Evolutionary conservation across 2,329 filamentous ascomycete genomes (phyloP), one percentile per base, ranked within the genome.

Genomic region (Trichoderma asperellum): DNA sequence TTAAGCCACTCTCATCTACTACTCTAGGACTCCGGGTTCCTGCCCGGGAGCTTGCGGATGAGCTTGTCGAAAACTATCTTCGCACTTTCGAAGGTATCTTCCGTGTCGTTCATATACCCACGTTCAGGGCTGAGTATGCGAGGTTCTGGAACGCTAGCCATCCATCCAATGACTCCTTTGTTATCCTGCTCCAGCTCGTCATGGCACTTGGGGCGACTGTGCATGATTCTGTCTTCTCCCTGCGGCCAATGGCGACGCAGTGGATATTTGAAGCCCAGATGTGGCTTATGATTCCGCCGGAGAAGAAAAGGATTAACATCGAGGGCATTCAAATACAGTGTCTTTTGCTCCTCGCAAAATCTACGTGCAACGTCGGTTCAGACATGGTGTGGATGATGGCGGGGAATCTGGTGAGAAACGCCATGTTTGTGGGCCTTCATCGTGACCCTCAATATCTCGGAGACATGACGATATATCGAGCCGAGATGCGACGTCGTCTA

Each of bases 381-480:
- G 86, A 89, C 70, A 74, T 87, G 4, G 79, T 81, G 1, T 89
- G 86, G 86, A 81, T 86, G 37, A 80, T 83, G 2, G 79, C 82
- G 0, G 87, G 87, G 0, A 76, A 79, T 0, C 71, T 88, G 12
- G 70, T 88, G n/a, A 80, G 87, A 12, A 83, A 81, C 8, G 87
- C 86, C 64, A 84, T 89, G 74, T 82, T 82, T 67, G 87, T 88
- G 81, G 87, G 87, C 4, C 78, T 89, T 6, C 86, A 89, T 73
- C 82, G 85, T 1, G 87, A 89, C 68, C 87, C 87, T 0, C 80
- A 78, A 35, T 78, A 82, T 68, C 81, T 88, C 4, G 79, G 81
- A 7, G 79, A 81, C 24, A 84, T 86, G 80, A 81, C 83, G 2
- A 73, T 77, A 0, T 81, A 85, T 43, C 79, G 82, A 24, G 80